A percentile compares a stretch with the other conserved stretches of the same genome.
Conservation (phyloP, 2,329 filamentous ascomycete genomes). For the Fusarium aywerte region DNA sequence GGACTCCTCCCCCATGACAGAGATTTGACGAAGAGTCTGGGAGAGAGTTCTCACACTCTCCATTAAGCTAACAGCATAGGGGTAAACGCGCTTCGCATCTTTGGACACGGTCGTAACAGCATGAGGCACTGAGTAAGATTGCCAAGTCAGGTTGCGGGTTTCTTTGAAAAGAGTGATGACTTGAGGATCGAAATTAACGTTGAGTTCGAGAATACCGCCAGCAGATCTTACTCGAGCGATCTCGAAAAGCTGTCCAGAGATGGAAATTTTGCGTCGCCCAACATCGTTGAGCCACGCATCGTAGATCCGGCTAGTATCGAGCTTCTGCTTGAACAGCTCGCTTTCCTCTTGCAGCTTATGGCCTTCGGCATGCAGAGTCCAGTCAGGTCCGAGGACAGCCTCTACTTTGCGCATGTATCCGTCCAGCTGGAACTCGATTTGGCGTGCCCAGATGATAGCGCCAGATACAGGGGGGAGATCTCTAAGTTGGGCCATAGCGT, state of each 20-base stretch:
- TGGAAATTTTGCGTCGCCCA: constrained; percentile 86
- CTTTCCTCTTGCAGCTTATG: constrained; percentile 94
- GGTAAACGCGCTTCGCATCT: constrained; percentile 98
- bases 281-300: constrained; percentile 96
- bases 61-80: constrained; percentile 97
- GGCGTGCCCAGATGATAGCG: constrained; percentile 96
- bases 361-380: constrained; percentile 93
- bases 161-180: constrained; percentile 99
- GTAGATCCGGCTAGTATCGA: constrained; percentile 93
- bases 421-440: constrained; percentile 95
- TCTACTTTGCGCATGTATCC: constrained; percentile 99
- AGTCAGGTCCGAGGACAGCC: constrained; percentile 93
- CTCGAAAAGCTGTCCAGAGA: constrained; percentile 90
- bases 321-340: constrained; percentile 92
- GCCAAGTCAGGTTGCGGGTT: constrained; percentile 94
- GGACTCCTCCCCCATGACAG: constrained; percentile 86
- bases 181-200: constrained; percentile 96
- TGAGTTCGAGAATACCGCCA: constrained; percentile 86
- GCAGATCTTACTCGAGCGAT: constrained; percentile 90
- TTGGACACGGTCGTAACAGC: constrained; percentile 95
- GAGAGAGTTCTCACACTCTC: constrained; percentile 95
- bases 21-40: constrained; percentile 86
- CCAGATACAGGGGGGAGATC: constrained; percentile 96
- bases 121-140: constrained; percentile 93
- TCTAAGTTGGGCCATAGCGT: constrained; percentile 96